Evolutionary conservation across 2,329 filamentous ascomycete genomes (phyloP).

Genomic region (Zarea fungicola): DNA sequence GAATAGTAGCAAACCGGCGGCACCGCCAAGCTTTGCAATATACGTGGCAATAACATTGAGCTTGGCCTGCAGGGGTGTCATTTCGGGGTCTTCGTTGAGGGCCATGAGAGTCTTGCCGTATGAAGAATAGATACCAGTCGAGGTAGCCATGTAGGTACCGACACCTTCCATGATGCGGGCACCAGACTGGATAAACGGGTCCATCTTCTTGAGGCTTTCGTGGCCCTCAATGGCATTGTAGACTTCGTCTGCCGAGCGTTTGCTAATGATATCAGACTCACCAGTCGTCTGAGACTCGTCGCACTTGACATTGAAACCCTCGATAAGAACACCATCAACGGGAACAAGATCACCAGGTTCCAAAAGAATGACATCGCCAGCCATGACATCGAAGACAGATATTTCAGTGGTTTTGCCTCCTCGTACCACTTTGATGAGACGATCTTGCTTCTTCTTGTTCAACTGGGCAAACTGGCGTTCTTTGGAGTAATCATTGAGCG

Average conservation of each 20-base stretch:
- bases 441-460: conserved; percentile 75
- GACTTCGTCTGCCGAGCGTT: conserved; percentile 62
- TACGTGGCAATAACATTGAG: conserved; percentile 70
- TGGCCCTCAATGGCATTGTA: conserved; percentile 63
- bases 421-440: conserved; percentile 65
- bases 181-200: conserved; percentile 82
- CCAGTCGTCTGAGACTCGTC: conserved; percentile 77
- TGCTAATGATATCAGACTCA: conserved; percentile 70
- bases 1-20: conserved; percentile 73
- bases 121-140: conserved; percentile 66
- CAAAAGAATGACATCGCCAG: conserved; percentile 66
- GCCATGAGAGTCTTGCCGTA: conserved; percentile 73
- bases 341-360: conserved; percentile 71
- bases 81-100: conserved; percentile 67
- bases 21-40: conserved; percentile 72
- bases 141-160: conserved; percentile 69
- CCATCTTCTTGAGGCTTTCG: conserved; percentile 64
- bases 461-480: conserved; percentile 73
- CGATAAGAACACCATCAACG: conserved; percentile 67
- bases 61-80: conserved; percentile 72
- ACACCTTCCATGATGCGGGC: conserved; percentile 72
- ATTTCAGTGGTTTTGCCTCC: conserved; percentile 66
- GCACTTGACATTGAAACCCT: conserved; percentile 69
- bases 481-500: conserved; percentile 75
- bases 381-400: conserved; percentile 63